These are phyloP conservation scores for Colletotrichum brevisporum DNA, from an alignment of 2,329 filamentous ascomycete species.

Conservation along the genomic window DNA sequence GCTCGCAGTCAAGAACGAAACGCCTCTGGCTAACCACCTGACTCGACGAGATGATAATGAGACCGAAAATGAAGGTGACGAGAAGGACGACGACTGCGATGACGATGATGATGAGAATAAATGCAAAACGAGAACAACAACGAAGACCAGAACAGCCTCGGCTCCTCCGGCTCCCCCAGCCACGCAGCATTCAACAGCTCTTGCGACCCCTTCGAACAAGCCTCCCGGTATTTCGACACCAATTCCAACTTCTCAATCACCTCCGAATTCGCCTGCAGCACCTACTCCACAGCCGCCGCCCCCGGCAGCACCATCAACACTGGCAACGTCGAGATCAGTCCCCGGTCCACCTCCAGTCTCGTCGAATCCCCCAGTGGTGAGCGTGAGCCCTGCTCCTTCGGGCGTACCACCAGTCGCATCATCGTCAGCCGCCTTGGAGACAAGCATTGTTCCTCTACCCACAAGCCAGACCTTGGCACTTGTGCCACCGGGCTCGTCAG, in stretches of 20 bases:
- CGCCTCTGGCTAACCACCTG: neutral
- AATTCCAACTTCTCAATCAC: neutral
- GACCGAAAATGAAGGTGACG: neutral
- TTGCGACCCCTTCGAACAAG: too few species aligned
- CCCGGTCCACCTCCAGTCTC: neutral
- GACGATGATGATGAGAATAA: constrained; percentile 19
- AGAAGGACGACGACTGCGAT: constrained; percentile 21
- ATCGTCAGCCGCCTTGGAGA: neutral
- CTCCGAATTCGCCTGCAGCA: neutral
- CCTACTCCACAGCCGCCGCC: neutral
- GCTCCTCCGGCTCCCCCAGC: neutral
- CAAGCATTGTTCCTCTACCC: neutral
- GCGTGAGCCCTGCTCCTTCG: neutral
- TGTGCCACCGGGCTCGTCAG: neutral
- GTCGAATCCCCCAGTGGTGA: neutral
- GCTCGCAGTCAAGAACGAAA: neutral
- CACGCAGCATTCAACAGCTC: too few species aligned
- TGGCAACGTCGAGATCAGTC: neutral
- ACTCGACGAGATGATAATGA: neutral
- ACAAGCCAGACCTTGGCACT: neutral
- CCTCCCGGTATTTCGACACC: too few species aligned
- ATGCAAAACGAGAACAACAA: neutral
- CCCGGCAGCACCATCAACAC: neutral
- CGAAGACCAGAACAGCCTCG: neutral
- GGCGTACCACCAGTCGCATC: neutral